Evolutionary conservation across 768 basidiomycete genomes (phyloP), one percentile per base, ranked within the genome.

Genomic region (Pleurotus salmoneostramineus): DNA sequence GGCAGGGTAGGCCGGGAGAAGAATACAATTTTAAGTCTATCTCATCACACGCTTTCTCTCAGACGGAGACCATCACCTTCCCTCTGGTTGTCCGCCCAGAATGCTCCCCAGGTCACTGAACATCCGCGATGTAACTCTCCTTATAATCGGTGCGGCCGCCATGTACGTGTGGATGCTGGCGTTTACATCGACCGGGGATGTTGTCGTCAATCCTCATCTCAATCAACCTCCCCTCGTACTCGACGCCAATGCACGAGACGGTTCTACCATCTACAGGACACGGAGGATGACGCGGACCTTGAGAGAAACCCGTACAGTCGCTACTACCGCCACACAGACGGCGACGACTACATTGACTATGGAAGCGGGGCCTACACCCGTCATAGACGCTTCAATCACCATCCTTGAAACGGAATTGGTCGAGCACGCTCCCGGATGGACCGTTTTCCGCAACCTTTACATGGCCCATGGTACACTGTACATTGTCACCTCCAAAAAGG

Each of bases 371-470:
- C 47, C 52, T 27, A 49, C 44, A 3, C 50, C 46, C 31, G 34
- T 52, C 3, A 42, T 62, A 7, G 62, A 65, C 32, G 58, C 64
- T n/a, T 58, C 52, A 27, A 36, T 56, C 5, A 51, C 60, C 12
- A 56, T 88, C 3, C 83, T 83, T 0, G 72, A 77, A 47, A 89
- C 88, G 0, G 73, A 77, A 11, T 65, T 91, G 32, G 69, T 84
- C 10, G 76, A 82, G 21, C 89, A 91, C 56, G 86, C 85, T 4
- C 86, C 86, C 32, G 92, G 93, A 42, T 95, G 93, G 91, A 93
- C 93, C 0, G 71, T 93, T 34, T 92, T 91, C 69, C 80, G 80
- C 31, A 86, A 93, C 67, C 67, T 95, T 3, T 95, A 95, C 79
- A 83, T 93, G 84, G 82, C 85, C 48, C 89, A 93, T 61, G 90